Evolutionary conservation across 140 eudicot species (phyloP).

Genomic region (Artemisia princeps): DNA sequence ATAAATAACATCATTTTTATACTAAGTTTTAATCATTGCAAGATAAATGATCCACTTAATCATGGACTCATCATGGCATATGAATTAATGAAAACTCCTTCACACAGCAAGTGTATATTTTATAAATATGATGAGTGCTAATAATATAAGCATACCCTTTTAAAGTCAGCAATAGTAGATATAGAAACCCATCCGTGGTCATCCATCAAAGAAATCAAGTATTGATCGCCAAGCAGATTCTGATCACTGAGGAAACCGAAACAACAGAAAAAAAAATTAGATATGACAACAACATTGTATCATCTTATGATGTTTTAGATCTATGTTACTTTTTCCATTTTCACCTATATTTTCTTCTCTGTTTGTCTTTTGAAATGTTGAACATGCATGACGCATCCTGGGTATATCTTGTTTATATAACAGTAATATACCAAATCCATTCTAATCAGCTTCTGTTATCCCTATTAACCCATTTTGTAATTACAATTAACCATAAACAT

Average conservation of each 20-base stretch:
- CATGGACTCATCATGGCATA: slow-evolving; percentile 15
- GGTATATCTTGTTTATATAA: too few relatives aligned
- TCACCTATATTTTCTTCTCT: background rate
- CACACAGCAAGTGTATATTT: background rate
- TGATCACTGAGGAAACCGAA: slow-evolving; percentile 57
- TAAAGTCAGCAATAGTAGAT: slow-evolving; percentile 70
- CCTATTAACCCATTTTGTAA: too few relatives aligned
- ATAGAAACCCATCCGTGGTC: slow-evolving; percentile 86
- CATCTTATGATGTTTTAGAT: background rate
- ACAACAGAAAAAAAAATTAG: background rate
- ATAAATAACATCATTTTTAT: background rate
- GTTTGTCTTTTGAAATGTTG: background rate
- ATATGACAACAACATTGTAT: background rate
- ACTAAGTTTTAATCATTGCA: background rate
- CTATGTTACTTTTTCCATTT: background rate
- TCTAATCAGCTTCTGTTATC: too few relatives aligned
- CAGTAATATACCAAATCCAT: too few relatives aligned
- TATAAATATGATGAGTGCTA: background rate
- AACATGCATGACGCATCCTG: too few relatives aligned
- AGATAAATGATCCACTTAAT: background rate
- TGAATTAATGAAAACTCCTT: background rate
- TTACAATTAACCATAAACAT: background rate
- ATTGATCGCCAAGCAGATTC: slow-evolving; percentile 59
- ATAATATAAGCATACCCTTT: slow-evolving; percentile 50
- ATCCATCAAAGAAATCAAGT: slow-evolving; percentile 79